Conservation (phyloP, 768 basidiomycete species). For the Suillus decipiens region DNA sequence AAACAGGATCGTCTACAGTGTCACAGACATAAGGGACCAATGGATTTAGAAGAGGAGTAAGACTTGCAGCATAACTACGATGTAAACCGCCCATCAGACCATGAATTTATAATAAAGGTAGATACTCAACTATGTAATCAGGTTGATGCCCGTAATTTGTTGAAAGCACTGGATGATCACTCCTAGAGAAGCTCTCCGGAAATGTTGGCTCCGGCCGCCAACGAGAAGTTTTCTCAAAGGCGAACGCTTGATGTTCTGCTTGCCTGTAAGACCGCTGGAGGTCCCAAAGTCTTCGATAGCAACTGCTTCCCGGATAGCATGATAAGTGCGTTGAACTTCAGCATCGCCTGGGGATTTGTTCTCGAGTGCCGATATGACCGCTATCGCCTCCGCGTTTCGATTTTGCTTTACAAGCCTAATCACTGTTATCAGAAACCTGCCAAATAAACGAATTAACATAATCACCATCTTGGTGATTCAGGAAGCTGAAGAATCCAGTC, state of each 20-base stretch:
- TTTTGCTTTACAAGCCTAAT: constrained; percentile 57
- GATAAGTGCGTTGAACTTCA: constrained; percentile 50
- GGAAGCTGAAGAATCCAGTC: constrained; percentile 43
- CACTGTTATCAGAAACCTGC: not conserved
- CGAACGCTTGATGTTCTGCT: constrained; percentile 12
- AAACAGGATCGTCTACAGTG: constrained; percentile 48
- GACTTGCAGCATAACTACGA: constrained; percentile 34
- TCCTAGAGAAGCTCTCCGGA: constrained; percentile 56
- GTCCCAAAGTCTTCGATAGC: constrained; percentile 38
- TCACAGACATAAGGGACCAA: not conserved
- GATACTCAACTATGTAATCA: constrained; percentile 55
- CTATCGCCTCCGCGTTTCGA: constrained; percentile 54
- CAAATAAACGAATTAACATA: not conserved
- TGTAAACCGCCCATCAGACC: not conserved
- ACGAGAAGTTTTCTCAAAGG: constrained; percentile 56
- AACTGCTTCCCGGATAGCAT: constrained; percentile 56
- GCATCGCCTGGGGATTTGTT: constrained; percentile 49
- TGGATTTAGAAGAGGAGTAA: not conserved
- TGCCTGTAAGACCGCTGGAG: not conserved
- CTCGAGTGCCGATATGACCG: constrained; percentile 64
- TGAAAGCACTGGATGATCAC: constrained; percentile 66
- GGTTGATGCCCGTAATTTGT: constrained; percentile 67
- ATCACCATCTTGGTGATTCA: constrained; percentile 60
- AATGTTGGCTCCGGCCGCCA: constrained; percentile 59
- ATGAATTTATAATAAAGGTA: not conserved